Evolutionary conservation across 495 filamentous ascomycete genomes (phyloP), one percentile per base, ranked within the genome.

Genomic region (Penicillium robsamsonii): DNA sequence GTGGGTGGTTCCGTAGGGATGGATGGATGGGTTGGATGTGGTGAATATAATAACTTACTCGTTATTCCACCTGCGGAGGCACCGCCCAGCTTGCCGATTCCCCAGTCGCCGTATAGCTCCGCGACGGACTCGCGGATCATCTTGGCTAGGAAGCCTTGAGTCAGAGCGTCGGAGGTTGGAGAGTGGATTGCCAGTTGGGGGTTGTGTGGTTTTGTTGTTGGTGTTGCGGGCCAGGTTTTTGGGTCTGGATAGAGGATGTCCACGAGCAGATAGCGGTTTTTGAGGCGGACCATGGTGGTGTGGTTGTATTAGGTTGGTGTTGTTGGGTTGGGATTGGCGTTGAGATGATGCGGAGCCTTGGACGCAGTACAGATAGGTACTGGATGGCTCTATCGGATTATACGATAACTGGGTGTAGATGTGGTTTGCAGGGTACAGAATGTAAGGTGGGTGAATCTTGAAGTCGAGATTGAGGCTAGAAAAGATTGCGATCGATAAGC

Each of bases 191-290:
- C 77, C 17, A 96, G 68, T 49, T 86, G 70, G 5, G 64, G 53
- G 42, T 66, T 65, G 18, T 58, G 53, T 1, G 61, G 43, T 18
- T 60, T 53, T 30, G 53, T 47, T 9, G 54, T 27, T 38, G 53
- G 35, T 0, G 58, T 50, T 0, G 60, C 54, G 11, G 68, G 70
- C 55, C 66, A 70, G 53, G 73, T 73, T 40, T 69, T 70, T 29
- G 75, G 68, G 13, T 85, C 80, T 13, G 92, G 90, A 70, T 97
- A 97, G 55, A 97, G 82, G 64, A 97, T 91, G 69, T 92, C 86
- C 50, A 97, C 81, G 30, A 97, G 83, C 38, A 98, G 85, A 68
- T 98, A 98, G 56, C 94, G 88, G 70, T 94, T 84, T 76, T 98
- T 98, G 60, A 96, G 76, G 65, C 94, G 91, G 57, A 97, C 94